Base-by-base conservation (phyloP, 306 rosid genomes). In the Fragaria ananassa region DNA sequence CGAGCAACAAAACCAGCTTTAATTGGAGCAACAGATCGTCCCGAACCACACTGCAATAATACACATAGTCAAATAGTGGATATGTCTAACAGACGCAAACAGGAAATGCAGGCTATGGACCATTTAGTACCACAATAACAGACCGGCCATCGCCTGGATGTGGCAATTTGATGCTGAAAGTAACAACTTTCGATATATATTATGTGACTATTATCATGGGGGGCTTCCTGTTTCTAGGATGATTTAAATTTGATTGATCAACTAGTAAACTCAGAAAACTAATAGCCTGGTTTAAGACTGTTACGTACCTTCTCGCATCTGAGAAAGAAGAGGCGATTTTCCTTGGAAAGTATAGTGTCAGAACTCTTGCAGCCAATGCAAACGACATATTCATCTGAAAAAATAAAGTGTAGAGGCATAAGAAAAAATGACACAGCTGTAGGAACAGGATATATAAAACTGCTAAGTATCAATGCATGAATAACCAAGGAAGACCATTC, bases 1-100 rank as follows among this genome's bases (percentile, higher is more conserved):
- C 95, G 98, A 86, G 98, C 98, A 76, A 87, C 89, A 74, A 92
- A 94, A 75, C 97, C 98, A 79, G 98, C 97, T 80, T 94, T 94
- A 76, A 94, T 92, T 13, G 91, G 97, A 82, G 95, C 93, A 78
- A 94, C 98, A 15, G 96, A 88, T 81, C 97, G 86, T 77, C 96
- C 97, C 0, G 96, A 93, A 72, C 98, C 96, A 78, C 98, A 90
- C 98, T 93, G 91, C 88, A 80, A 71, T n/a, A 70, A 42, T 25
- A 19, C 29, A 23, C 25, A 27, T 27, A 57, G 14, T 21, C 14
- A 56, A 2, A 18, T 18, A 17, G 23, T 51, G 6, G 3, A 51
- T 54, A 54, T 54, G 27, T 54, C 12, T 8, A 19, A 53, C 11
- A 19, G 10, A 53, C 0, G 1, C 60, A 7, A 19, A 19, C 11